Percentiles rank a stretch among this genome's conserved stretches.
phyloP scores from a whole-genome alignment of 108 stramenopile genomes.

The Epithemia pelagica region DNA sequence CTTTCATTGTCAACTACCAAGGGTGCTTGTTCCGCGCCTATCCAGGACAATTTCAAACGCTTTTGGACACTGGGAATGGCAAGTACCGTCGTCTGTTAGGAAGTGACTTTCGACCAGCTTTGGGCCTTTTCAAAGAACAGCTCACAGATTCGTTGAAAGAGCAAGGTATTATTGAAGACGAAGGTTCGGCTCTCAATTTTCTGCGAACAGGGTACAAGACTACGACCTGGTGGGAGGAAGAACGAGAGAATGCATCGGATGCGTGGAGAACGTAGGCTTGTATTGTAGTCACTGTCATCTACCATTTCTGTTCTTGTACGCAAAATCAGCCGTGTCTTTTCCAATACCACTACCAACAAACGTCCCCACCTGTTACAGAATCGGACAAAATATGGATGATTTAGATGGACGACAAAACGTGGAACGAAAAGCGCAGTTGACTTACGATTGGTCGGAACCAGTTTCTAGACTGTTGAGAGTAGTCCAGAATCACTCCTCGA shows the following conservation, averaged over 20 bases:
- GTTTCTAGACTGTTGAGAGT: constrained; percentile 20
- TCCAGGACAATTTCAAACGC: constrained; percentile 86
- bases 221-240: constrained; percentile 91
- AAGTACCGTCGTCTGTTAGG: constrained; percentile 66
- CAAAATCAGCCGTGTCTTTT: constrained; percentile 46
- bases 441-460: constrained; percentile 53
- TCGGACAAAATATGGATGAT: not conserved
- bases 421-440: not conserved
- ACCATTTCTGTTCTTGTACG: constrained; percentile 30
- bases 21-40: constrained; percentile 91
- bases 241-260: constrained; percentile 65
- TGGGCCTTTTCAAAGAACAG: constrained; percentile 88
- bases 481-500: constrained; percentile 40
- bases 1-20: constrained; percentile 91
- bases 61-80: constrained; percentile 88
- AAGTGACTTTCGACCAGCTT: constrained; percentile 57
- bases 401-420: not conserved
- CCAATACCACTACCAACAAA: constrained; percentile 62
- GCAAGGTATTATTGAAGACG: constrained; percentile 65
- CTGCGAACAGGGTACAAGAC: constrained; percentile 86
- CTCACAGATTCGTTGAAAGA: constrained; percentile 77
- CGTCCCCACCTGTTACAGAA: constrained; percentile 39
- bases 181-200: constrained; percentile 68
- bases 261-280: constrained; percentile 58
- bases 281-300: not conserved